Conservation (phyloP, 2,329 filamentous ascomycete species). For the Aspergillus neoniger region DNA sequence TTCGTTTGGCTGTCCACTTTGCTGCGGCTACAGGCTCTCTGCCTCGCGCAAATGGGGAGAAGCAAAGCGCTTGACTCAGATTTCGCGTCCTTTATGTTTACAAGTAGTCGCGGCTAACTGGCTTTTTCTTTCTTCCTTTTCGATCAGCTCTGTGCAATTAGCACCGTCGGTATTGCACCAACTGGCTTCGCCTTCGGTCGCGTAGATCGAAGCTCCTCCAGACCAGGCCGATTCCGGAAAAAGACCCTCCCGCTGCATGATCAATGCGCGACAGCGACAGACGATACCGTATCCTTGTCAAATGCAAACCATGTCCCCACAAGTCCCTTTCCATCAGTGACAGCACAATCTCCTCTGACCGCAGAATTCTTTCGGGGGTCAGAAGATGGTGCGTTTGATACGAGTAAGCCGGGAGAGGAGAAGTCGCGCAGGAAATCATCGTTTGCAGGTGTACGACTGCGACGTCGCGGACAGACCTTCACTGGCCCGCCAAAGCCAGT, state of each 20-base stretch:
- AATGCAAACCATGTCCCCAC: constrained; percentile 21
- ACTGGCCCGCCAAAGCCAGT: constrained; percentile 33
- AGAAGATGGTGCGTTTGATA: constrained; percentile 17
- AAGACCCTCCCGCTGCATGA: constrained; percentile 27
- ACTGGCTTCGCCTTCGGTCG: constrained; percentile 61
- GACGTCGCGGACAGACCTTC: constrained; percentile 41
- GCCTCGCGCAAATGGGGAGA: not conserved
- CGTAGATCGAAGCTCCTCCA: constrained; percentile 43
- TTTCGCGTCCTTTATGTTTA: not conserved
- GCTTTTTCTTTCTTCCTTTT: not conserved
- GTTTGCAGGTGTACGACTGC: constrained; percentile 32
- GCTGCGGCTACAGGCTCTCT: not conserved
- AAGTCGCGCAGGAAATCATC: constrained; percentile 30
- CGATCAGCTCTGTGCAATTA: constrained; percentile 62
- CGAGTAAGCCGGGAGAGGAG: constrained; percentile 16
- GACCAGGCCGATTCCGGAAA: constrained; percentile 30
- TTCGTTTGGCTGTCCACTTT: not conserved
- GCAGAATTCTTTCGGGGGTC: constrained; percentile 15
- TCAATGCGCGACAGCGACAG: constrained; percentile 20
- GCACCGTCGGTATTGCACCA: constrained; percentile 62
- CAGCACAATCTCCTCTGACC: constrained; percentile 16
- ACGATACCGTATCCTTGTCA: constrained; percentile 16
- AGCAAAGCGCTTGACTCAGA: not conserved
- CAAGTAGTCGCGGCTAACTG: not conserved
- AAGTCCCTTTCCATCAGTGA: constrained; percentile 19